A percentile compares a stretch with the other conserved stretches of the same genome.
phyloP scores from a whole-genome alignment of 2,329 filamentous ascomycete species.

The Pseudogymnoascus sp. region DNA sequence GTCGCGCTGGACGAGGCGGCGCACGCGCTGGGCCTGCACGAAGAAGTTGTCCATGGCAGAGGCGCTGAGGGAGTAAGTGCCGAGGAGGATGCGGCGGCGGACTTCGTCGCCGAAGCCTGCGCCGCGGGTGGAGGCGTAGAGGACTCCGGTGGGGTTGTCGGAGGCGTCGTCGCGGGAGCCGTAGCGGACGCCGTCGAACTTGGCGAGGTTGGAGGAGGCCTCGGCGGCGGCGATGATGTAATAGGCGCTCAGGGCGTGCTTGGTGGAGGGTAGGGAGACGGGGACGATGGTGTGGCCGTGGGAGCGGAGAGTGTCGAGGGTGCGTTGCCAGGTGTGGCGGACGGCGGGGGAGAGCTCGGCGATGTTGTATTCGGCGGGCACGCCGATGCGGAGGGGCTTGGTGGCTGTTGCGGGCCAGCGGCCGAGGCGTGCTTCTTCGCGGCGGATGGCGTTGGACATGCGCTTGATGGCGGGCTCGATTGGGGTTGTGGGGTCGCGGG shows the following conservation, averaged over 20 bases:
- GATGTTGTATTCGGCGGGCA: slow-evolving; percentile 79
- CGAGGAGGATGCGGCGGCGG: slow-evolving; percentile 75
- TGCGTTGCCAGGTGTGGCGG: slow-evolving; percentile 58
- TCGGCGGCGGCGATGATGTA: slow-evolving; percentile 94
- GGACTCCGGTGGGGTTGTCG: slow-evolving; percentile 51
- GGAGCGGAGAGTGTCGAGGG: slow-evolving; percentile 50
- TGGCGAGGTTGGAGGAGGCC: slow-evolving; percentile 90
- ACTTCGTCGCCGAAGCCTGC: slow-evolving; percentile 77
- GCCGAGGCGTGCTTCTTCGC: neutral
- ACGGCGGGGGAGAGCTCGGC: slow-evolving; percentile 65
- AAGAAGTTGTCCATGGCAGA: slow-evolving; percentile 95
- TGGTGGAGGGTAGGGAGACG: slow-evolving; percentile 75
- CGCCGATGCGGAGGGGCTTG: slow-evolving; percentile 38
- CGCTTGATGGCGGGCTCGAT: neutral
- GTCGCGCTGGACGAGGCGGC: slow-evolving; percentile 74
- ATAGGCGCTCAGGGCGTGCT: slow-evolving; percentile 81
- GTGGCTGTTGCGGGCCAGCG: neutral
- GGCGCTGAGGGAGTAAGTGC: slow-evolving; percentile 83
- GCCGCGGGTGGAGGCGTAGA: slow-evolving; percentile 71
- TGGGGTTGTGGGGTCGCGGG: slow-evolving; percentile 31
- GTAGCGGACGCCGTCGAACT: slow-evolving; percentile 95
- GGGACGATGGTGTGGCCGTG: slow-evolving; percentile 66
- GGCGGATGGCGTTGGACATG: neutral
- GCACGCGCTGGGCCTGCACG: slow-evolving; percentile 81
- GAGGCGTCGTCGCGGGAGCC: slow-evolving; percentile 41